Evolutionary conservation across 805 yeast species (phyloP), one percentile per base, ranked within the genome.

Genomic region (Metschnikowia drakensbergensis): DNA sequence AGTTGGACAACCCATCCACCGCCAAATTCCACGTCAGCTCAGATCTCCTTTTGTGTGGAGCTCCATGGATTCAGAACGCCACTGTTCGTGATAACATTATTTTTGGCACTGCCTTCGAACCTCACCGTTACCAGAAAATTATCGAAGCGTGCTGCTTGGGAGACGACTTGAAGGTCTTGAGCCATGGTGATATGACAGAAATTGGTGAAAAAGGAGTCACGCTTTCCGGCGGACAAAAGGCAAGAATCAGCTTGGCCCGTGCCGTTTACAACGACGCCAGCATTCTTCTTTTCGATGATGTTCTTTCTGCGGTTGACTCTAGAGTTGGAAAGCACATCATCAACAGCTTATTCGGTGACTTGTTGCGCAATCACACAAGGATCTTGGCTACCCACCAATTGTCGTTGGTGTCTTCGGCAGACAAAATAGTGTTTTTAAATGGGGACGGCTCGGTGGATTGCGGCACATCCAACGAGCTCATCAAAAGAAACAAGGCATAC

Each of bases 131-230:
- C 54, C 54, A 54, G 5, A 54, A 58, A 41, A 64, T 69, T 7
- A 42, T 72, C 6, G 46, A 55, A 38, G 73, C 76, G 5, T 72
- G 76, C 61, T 69, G 70, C 36, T 66, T 72, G 49, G 67, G 65
- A 36, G 72, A 68, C 10, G 77, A 72, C 56, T 57, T 72, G 53
- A 52, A 48, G 7, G 51, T 48, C 26, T 62, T 72, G 44, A 70
- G 72, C 4, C 69, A 68, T 32, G 62, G 67, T 10, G 77, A 72
- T 54, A 48, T 56, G 39, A 72, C 76, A 17, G 76, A 72, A 56
- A 68, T 72, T 47, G 76, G 77, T 45, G 77, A 72, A 58, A 62
- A 74, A 49, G 77, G 77, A 47, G 62, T 72, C 44, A 72, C 74
- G 1, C 64, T 72, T 37, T 70, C 75, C 33, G 77, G 77, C 26